These are phyloP conservation scores for Pestalotiopsis fici DNA, from an alignment of 2,329 filamentous ascomycete genomes.

Conservation along the genomic window DNA sequence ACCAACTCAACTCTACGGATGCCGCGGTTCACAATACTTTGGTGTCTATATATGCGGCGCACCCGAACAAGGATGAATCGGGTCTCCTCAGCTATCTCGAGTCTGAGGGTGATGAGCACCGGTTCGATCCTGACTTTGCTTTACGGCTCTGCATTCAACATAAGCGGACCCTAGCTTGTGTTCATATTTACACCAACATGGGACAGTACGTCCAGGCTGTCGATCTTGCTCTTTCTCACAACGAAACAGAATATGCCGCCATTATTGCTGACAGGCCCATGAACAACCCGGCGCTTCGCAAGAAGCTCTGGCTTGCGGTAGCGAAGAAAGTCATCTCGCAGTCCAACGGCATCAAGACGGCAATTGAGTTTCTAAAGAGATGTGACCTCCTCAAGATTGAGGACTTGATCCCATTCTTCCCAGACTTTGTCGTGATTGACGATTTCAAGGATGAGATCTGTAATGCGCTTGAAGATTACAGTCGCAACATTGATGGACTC, in stretches of 20 bases:
- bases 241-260: constrained; percentile 86
- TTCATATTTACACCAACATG: constrained; percentile 98
- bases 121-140: constrained; percentile 94
- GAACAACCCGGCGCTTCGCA: constrained; percentile 77
- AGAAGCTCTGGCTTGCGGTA: constrained; percentile 93
- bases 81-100: constrained; percentile 87
- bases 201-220: constrained; percentile 92
- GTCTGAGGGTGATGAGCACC: constrained; percentile 81
- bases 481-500: constrained; percentile 82
- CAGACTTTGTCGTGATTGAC: constrained; percentile 97
- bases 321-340: constrained; percentile 91
- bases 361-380: constrained; percentile 89
- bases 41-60: constrained; percentile 91
- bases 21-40: constrained; percentile 96
- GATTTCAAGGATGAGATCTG: constrained; percentile 99
- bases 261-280: constrained; percentile 86
- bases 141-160: constrained; percentile 94
- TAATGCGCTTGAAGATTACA: constrained; percentile 88
- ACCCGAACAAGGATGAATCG: constrained; percentile 79
- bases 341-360: constrained; percentile 84
- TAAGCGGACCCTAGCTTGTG: constrained; percentile 87
- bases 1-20: constrained; percentile 76
- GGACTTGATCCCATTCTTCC: constrained; percentile 97
- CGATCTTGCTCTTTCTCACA: constrained; percentile 85
- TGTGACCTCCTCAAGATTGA: constrained; percentile 94